These are phyloP conservation scores for Xylaria longipes DNA, from an alignment of 495 filamentous ascomycete species.

Conservation along the genomic window DNA sequence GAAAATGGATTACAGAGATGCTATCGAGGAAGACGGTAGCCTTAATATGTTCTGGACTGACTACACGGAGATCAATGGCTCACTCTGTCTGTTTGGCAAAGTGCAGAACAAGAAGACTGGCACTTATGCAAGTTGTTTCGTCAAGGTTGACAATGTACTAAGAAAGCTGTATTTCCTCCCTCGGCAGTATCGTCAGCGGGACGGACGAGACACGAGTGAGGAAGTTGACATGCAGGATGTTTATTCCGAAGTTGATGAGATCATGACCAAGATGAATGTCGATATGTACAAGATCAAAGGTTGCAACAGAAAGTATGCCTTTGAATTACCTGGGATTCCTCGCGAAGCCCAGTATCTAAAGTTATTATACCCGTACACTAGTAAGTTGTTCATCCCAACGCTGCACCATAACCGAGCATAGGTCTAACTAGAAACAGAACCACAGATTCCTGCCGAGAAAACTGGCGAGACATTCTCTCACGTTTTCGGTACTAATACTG, in stretches of 20 bases:
- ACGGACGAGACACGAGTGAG: slow-evolving; percentile 73
- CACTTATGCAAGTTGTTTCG: slow-evolving; percentile 85
- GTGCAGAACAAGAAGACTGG: slow-evolving; percentile 87
- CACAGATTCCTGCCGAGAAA: slow-evolving; percentile 66
- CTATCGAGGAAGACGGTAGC: slow-evolving; percentile 88
- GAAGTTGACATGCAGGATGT: slow-evolving; percentile 90
- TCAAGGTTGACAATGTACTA: slow-evolving; percentile 94
- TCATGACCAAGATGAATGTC: slow-evolving; percentile 85
- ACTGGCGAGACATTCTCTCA: slow-evolving; percentile 91
- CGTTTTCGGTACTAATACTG: slow-evolving; percentile 92
- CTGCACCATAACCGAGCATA: background rate
- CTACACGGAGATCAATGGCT: slow-evolving; percentile 92
- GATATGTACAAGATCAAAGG: slow-evolving; percentile 92
- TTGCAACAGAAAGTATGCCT: slow-evolving; percentile 90
- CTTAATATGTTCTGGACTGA: slow-evolving; percentile 97
- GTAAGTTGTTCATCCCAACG: slow-evolving; percentile 26
- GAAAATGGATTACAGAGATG: slow-evolving; percentile 80
- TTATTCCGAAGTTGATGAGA: slow-evolving; percentile 80
- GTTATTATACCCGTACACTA: slow-evolving; percentile 88
- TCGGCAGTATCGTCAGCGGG: slow-evolving; percentile 64
- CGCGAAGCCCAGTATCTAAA: slow-evolving; percentile 92
- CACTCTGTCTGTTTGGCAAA: slow-evolving; percentile 93
- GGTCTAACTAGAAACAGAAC: slow-evolving; percentile 45
- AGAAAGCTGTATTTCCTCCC: slow-evolving; percentile 94
- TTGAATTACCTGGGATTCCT: slow-evolving; percentile 86